Evolutionary conservation across 2,329 filamentous ascomycete genomes (phyloP).

Genomic region (Juglanconis sp.): DNA sequence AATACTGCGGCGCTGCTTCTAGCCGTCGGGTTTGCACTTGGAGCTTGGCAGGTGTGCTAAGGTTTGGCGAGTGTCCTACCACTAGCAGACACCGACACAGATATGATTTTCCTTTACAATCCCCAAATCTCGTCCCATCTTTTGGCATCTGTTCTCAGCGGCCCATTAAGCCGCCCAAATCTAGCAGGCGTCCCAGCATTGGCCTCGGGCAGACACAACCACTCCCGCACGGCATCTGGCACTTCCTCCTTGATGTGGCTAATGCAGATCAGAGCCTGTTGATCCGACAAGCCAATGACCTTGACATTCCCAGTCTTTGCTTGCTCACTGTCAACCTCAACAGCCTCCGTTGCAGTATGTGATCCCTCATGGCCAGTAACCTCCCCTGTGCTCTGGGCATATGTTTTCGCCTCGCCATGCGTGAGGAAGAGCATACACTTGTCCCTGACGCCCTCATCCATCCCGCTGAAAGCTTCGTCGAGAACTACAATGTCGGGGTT

Average conservation of each 20-base stretch:
- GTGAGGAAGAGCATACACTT: conserved; percentile 82
- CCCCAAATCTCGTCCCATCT: conserved; percentile 67
- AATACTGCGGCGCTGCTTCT: not conserved
- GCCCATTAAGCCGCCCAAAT: conserved; percentile 61
- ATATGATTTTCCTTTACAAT: not conserved
- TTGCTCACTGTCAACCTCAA: conserved; percentile 45
- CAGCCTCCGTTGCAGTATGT: conserved; percentile 23
- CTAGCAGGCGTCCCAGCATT: conserved; percentile 59
- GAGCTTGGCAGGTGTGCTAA: not conserved
- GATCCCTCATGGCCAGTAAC: conserved; percentile 1
- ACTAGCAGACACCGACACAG: conserved; percentile 23
- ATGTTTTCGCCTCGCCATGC: conserved; percentile 53
- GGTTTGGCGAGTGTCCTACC: not conserved
- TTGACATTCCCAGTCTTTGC: conserved; percentile 42
- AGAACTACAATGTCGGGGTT: conserved; percentile 77
- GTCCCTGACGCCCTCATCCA: conserved; percentile 78
- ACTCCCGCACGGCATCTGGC: conserved; percentile 76
- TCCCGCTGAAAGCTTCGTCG: conserved; percentile 84
- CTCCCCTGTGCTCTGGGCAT: conserved; percentile 21
- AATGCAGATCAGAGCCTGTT: conserved; percentile 86
- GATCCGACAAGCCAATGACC: conserved; percentile 60
- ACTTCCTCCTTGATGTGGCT: conserved; percentile 90
- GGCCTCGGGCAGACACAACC: conserved; percentile 79
- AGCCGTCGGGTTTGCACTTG: not conserved
- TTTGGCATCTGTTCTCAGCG: conserved; percentile 53